Evolutionary conservation across 345 rosid species (phyloP).

Genomic region (Pistacia vera): DNA sequence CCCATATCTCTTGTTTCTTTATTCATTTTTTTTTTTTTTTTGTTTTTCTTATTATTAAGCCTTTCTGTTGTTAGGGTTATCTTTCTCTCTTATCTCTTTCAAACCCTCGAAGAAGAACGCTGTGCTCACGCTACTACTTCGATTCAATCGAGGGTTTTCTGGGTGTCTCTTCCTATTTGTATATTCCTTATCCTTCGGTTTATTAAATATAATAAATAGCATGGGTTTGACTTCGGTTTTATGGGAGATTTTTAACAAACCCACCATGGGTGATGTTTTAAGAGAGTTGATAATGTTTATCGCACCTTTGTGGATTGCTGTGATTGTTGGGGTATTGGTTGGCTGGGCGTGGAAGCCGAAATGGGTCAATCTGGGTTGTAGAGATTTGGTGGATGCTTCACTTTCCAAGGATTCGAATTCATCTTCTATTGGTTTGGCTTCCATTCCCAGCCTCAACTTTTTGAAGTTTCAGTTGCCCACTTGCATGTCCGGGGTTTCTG

Average conservation of each 20-base stretch:
- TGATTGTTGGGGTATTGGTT: constrained; percentile 75
- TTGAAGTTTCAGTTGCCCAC: constrained; percentile 59
- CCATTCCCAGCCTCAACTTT: constrained; percentile 39
- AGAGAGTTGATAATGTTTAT: constrained; percentile 52
- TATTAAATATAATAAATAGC: background rate
- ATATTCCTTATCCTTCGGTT: background rate
- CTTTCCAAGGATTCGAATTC: constrained; percentile 17
- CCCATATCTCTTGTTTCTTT: background rate
- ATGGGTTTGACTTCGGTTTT: constrained; percentile 62
- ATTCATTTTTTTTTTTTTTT: background rate
- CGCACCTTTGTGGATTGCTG: constrained; percentile 85
- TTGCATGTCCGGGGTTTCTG: constrained; percentile 45
- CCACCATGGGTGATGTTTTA: constrained; percentile 44
- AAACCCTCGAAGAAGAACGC: constrained; percentile 45
- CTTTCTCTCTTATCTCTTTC: background rate
- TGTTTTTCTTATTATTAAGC: background rate
- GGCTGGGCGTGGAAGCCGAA: constrained; percentile 98
- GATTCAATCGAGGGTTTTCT: constrained; percentile 54
- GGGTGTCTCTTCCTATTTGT: background rate
- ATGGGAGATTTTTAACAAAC: constrained; percentile 49
- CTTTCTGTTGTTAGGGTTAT: constrained; percentile 9
- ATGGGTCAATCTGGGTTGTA: constrained; percentile 66
- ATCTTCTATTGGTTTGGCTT: constrained; percentile 19
- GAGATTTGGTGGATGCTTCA: constrained; percentile 38
- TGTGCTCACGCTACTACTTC: constrained; percentile 31